Evolutionary conservation across 1,284 basidiomycete genomes (phyloP), one percentile per base, ranked within the genome.

Genomic region (Marasmius sp.): DNA sequence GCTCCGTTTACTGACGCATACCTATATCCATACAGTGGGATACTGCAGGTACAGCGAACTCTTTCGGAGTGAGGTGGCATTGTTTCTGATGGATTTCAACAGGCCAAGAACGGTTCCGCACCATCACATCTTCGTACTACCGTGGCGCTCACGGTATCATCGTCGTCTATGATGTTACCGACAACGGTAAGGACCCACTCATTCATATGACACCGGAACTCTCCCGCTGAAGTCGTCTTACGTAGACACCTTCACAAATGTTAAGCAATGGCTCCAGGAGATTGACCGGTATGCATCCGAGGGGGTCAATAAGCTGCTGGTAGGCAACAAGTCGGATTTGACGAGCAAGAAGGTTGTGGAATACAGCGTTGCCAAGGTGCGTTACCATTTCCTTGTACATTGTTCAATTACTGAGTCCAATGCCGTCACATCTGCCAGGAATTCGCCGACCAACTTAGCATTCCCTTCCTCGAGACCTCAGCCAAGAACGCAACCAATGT

Each of bases 221-320:
- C 5, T 27, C 27, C 27, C 27, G 27, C 27, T 27, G 27, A 27
- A 27, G 27, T 27, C 5, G 5, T 27, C 5, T 27, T 27, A 27
- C 27, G 27, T 59, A 95, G 95, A 98, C 72, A 96, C 95, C 16
- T 98, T 97, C 82, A 90, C 92, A 71, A 98, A 99, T 72, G 97
- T 99, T 75, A 99, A 99, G 85, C 95, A 98, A 76, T 99, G 97
- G 97, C 86, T 99, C 63, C 95, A 97, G 75, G 97, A 99, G 79
- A 99, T 99, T 72, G 97, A 99, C 81, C 90, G 97, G 72, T 98
- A 99, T 77, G 97, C 97, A 64, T 96, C 95, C 57, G 97, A 99
- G 78, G 97, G 97, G 60, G 97, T 99, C 64, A 98, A 98, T 87
- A 98, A 98, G 82, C 79, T 99, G 55, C 86, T 99, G 58, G 95